Evolutionary conservation across 495 filamentous ascomycete species (phyloP), one percentile per base, ranked within the genome.

Genomic region (Chaetomidium leptoderma): DNA sequence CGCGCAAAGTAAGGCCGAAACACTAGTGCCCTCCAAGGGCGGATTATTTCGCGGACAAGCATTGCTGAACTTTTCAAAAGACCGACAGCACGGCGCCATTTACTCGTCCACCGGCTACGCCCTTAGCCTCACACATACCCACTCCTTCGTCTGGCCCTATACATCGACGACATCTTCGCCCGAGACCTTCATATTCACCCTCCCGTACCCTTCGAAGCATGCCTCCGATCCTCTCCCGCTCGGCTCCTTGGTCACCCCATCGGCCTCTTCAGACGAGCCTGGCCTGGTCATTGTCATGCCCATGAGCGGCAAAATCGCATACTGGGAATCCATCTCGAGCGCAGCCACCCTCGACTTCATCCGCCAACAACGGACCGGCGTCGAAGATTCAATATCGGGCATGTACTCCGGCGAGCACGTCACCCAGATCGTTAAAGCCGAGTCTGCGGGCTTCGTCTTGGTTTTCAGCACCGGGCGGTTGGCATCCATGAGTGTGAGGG

Each of bases 311-410:
- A 92, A 85, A 68, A 81, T 97, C 45, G 83, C 86, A 35, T 99
- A 92, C 71, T 99, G 92, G 92, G 95, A 97, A 67, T 91, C 89
- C 26, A 85, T 97, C 46, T 87, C 91, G 19, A 88, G 83, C 70
- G 90, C 89, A 26, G 83, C 89, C 26, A 86, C 86, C 6, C 70
- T 90, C 13, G 87, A 86, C 57, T 80, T 91, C 27, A 83, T 88
- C 44, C 82, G 86, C 46, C 86, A 93, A 61, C 88, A 86, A 66
- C 84, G 84, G 61, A 83, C 80, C 60, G 87, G 91, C 17, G 80
- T 96, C 2, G 87, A 96, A 63, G 85, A 86, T 13, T 74, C 76
- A 17, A 83, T 92, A 47, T 73, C 80, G 6, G 86, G 86, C 46
- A 78, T 96, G 72, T 79, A 85, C 27, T 87, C 87, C 2, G 88